Evolutionary conservation across 768 basidiomycete genomes (phyloP).

Genomic region (Lentinula detonsa): DNA sequence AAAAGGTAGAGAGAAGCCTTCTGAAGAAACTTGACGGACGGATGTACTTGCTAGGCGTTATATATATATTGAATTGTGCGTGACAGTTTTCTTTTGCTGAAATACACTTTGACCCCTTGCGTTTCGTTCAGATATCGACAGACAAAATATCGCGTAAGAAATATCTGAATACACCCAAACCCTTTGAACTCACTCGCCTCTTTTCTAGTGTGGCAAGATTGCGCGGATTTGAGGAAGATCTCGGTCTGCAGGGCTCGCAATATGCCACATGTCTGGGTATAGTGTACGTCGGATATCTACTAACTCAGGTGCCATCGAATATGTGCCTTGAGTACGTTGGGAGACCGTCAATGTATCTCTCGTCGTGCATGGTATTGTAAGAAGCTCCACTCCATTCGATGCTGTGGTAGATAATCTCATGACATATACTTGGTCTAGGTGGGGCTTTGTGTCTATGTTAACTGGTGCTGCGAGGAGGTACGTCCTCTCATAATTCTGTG

Average conservation of each 20-base stretch:
- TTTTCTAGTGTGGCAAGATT: constrained; percentile 58
- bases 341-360: constrained; percentile 62
- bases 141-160: constrained; percentile 62
- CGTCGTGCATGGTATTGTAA: constrained; percentile 56
- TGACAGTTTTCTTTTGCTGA: constrained; percentile 23
- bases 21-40: constrained; percentile 44
- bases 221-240: constrained; percentile 64
- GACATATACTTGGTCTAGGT: background rate
- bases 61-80: constrained; percentile 40
- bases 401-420: background rate
- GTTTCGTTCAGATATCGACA: constrained; percentile 45
- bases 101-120: background rate
- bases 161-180: background rate
- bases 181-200: background rate
- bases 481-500: background rate
- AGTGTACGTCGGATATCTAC: constrained; percentile 67
- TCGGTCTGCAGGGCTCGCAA: constrained; percentile 54
- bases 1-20: constrained; percentile 14
- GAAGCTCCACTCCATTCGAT: constrained; percentile 37
- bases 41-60: constrained; percentile 41
- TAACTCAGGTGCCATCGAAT: constrained; percentile 82
- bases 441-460: background rate
- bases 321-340: constrained; percentile 47
- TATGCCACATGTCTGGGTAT: constrained; percentile 66
- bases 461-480: background rate